Percentiles rank a stretch among this genome's conserved stretches.
These are phyloP conservation scores for Larix kaempferi DNA, from an alignment of 75 land plant species.

Conservation along the genomic window DNA sequence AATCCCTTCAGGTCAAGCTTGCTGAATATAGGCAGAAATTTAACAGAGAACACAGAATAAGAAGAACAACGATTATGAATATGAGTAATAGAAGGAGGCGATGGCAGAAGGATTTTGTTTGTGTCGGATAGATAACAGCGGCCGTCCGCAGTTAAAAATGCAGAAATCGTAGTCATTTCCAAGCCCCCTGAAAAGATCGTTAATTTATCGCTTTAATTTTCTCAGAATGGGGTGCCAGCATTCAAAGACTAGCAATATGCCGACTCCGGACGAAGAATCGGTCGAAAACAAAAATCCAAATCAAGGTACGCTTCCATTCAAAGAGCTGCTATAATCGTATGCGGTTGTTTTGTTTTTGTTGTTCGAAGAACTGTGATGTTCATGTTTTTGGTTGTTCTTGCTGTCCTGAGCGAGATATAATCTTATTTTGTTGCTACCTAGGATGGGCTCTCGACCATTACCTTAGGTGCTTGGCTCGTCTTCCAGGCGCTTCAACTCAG, in stretches of 20 bases:
- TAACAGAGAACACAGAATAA: neutral
- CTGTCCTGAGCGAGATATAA: neutral
- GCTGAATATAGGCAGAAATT: neutral
- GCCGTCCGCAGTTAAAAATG: neutral
- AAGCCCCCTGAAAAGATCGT: neutral
- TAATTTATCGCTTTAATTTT: neutral
- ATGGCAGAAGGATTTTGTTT: neutral
- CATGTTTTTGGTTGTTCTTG: neutral
- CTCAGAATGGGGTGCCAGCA: conserved; percentile 51
- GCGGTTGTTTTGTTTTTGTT: neutral
- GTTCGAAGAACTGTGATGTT: neutral
- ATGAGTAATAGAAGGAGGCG: neutral
- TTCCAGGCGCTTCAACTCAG: too few relatives aligned
- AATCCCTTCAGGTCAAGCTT: neutral
- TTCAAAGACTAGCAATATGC: conserved; percentile 41
- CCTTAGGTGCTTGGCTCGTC: too few relatives aligned
- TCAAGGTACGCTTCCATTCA: conserved; percentile 18
- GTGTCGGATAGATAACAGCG: neutral
- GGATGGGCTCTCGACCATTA: too few relatives aligned
- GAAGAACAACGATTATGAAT: too few relatives aligned
- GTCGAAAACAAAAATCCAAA: conserved; percentile 30
- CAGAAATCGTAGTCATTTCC: neutral
- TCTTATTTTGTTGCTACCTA: neutral
- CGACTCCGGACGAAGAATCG: conserved; percentile 29
- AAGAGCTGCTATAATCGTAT: neutral